These are phyloP conservation scores for Salvia rosmarinus DNA, from an alignment of 257 asterid genomes.

Conservation along the genomic window DNA sequence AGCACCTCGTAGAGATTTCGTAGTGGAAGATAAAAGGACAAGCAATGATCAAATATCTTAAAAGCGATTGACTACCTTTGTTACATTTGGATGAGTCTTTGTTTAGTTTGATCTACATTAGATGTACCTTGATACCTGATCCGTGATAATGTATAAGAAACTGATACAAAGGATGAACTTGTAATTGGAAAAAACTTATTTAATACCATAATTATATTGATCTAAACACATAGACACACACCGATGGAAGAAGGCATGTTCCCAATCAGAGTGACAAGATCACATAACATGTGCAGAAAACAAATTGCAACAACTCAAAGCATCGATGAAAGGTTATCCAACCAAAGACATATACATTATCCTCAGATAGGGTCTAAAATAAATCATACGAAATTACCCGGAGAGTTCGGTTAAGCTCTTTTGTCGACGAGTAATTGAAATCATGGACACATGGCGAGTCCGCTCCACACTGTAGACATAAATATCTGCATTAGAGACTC, in stretches of 20 bases:
- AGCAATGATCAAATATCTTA: too few species aligned
- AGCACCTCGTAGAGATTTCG: too few species aligned
- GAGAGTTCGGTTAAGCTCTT: slow-evolving; percentile 88
- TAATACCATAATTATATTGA: background rate
- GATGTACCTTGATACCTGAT: slow-evolving; percentile 85
- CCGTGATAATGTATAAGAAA: slow-evolving; percentile 2
- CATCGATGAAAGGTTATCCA: background rate
- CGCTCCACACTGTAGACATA: slow-evolving; percentile 82
- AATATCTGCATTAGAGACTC: slow-evolving; percentile 15
- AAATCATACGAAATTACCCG: slow-evolving; percentile 60
- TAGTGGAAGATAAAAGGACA: too few species aligned
- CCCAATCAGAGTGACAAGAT: background rate
- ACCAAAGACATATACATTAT: background rate
- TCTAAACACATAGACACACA: background rate
- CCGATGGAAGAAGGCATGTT: too few species aligned
- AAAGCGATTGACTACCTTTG: too few species aligned
- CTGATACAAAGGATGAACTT: background rate
- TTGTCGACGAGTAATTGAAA: slow-evolving; percentile 76
- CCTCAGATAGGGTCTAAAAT: background rate
- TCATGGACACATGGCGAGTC: slow-evolving; percentile 96
- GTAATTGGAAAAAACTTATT: background rate
- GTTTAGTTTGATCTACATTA: slow-evolving; percentile 55
- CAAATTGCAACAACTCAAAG: background rate
- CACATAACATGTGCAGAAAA: background rate
- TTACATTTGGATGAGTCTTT: background rate